These are phyloP conservation scores for Xerocomellus chrysenteron DNA, from an alignment of 768 basidiomycete genomes.

Conservation along the genomic window DNA sequence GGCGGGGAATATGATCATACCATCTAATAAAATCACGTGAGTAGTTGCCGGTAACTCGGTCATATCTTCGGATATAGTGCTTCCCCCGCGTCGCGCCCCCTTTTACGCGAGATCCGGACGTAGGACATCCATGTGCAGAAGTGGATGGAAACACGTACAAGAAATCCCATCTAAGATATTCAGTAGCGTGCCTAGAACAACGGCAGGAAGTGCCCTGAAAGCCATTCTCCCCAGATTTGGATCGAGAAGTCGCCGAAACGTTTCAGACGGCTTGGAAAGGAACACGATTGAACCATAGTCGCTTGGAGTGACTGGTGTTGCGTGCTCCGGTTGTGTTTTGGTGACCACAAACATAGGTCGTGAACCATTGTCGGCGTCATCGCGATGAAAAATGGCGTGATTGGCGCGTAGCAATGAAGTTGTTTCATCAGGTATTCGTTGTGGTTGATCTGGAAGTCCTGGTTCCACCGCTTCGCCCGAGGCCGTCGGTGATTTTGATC, in stretches of 20 bases:
- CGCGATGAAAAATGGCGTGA: constrained; percentile 7
- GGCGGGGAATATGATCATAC: constrained; percentile 94
- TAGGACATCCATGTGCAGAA: background rate
- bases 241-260: constrained; percentile 7
- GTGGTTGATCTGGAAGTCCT: background rate
- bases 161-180: constrained; percentile 94
- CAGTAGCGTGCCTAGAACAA: constrained; percentile 77
- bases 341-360: background rate
- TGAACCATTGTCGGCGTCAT: constrained; percentile 1
- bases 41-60: background rate
- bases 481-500: background rate
- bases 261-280: constrained; percentile 7
- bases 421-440: constrained; percentile 13
- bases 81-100: background rate
- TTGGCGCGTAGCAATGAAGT: constrained; percentile 16
- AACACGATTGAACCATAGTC: constrained; percentile 13
- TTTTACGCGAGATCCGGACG: constrained; percentile 8
- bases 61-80: background rate
- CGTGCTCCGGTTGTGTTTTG: constrained; percentile 9
- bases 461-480: background rate
- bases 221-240: constrained; percentile 19
- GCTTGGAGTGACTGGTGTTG: background rate
- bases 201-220: constrained; percentile 68
- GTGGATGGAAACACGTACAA: constrained; percentile 48
- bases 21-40: constrained; percentile 50